Conservation (phyloP, 2,329 filamentous ascomycete species). For the Ophiostoma ips region DNA sequence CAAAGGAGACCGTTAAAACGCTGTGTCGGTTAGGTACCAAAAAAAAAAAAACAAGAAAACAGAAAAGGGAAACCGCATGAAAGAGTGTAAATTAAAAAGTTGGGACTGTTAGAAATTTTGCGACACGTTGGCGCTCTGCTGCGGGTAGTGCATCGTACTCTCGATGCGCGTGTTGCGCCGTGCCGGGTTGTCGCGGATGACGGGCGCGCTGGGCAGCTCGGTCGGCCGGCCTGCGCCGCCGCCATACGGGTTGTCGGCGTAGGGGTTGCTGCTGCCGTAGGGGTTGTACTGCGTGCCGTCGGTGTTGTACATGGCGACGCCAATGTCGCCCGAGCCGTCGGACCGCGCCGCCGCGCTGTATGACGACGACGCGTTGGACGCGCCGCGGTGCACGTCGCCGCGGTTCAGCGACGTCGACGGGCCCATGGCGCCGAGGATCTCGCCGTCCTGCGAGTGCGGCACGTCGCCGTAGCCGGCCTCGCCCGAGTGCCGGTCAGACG, state of each 20-base stretch:
- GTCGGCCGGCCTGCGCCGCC: slow-evolving; percentile 23
- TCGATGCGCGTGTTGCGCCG: slow-evolving; percentile 91
- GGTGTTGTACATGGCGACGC: slow-evolving; percentile 28
- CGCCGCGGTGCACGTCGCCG: slow-evolving; percentile 67
- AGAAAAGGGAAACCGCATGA: background rate
- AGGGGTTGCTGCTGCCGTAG: slow-evolving; percentile 43
- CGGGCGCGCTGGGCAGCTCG: slow-evolving; percentile 47
- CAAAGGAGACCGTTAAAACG: too few relatives aligned
- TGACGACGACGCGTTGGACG: slow-evolving; percentile 90
- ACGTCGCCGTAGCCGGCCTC: slow-evolving; percentile 46
- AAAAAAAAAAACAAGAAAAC: too few relatives aligned
- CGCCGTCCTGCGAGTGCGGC: slow-evolving; percentile 52
- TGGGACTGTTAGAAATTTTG: slow-evolving; percentile 70
- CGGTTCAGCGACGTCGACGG: slow-evolving; percentile 53
- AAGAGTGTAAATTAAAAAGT: background rate
- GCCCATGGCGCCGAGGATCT: slow-evolving; percentile 72
- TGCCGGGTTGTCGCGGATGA: slow-evolving; percentile 88
- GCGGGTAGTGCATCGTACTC: slow-evolving; percentile 74
- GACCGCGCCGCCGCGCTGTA: slow-evolving; percentile 77
- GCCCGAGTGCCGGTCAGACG: too few relatives aligned
- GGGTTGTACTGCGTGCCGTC: slow-evolving; percentile 42
- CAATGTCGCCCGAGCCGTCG: slow-evolving; percentile 46
- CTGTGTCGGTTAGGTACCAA: too few relatives aligned
- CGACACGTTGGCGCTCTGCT: slow-evolving; percentile 87
- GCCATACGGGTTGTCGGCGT: slow-evolving; percentile 30